Evolutionary conservation across 192 early-diverging fungal species (phyloP), one percentile per base, ranked within the genome.

Genomic region (Mortierella claussenii): DNA sequence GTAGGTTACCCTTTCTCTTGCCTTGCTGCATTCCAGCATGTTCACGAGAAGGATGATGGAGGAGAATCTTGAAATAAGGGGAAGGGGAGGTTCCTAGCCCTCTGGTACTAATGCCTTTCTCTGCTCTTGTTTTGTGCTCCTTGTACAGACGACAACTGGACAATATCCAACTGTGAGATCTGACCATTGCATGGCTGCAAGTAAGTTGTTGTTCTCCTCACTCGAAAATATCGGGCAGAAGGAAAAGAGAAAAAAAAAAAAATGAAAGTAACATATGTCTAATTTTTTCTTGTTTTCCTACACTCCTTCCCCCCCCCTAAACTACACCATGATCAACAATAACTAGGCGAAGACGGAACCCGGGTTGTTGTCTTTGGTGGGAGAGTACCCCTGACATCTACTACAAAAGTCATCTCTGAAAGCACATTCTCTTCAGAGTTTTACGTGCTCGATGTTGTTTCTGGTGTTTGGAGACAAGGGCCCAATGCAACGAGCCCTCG

Each of bases 291-390:
- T n/a, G n/a, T n/a, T n/a, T n/a, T n/a, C n/a, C n/a, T n/a, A n/a
- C n/a, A n/a, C n/a, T n/a, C n/a, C n/a, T n/a, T n/a, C n/a, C n/a
- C n/a, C n/a, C n/a, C n/a, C n/a, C n/a, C n/a, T n/a, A n/a, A n/a
- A n/a, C 13, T 40, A 13, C 37, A 13, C 37, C 37, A 40, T 40
- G 37, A 10, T 40, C 37, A 40, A 10, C 13, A 10, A 40, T 40
- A 7, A 40, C 7, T 40, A 31, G 32, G 43, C 13, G 64, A 66
- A 23, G 64, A 66, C 15, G 44, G 54, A 23, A 66, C 33, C 45
- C 55, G 26, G 17, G 27, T 66, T 18, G 54, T 66, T 33, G 45
- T 66, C 8, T 66, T 47, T 48, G 63, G 63, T 4, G 64, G 64
- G 3, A 27, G 64, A 12, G 27, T 40, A 3, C 23, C 37, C 26